Base-by-base conservation (phyloP, 768 basidiomycete species). In the Auricularia sp. region DNA sequence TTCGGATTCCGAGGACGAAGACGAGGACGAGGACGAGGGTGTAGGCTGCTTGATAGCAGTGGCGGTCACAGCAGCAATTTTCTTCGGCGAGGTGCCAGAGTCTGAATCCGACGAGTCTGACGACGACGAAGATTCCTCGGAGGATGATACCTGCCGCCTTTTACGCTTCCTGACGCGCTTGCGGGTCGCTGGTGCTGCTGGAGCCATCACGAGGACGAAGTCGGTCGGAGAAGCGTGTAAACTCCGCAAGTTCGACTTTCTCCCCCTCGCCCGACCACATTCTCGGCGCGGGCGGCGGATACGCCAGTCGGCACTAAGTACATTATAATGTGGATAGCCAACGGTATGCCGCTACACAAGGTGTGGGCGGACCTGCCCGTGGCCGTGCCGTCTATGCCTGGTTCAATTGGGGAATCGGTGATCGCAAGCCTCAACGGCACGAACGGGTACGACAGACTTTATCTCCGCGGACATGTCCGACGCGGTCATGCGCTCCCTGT, bases 321-420 rank as follows among this genome's bases (percentile, higher is more conserved):
- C 66, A 80, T 82, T 45, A 75, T 81, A 62, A 80, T 80, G 79
- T 77, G 81, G 64, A 78, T 76, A 62, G 65, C 69, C 47, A 44
- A 66, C 59, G 76, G 72, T 16, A 70, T 72, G 13, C 62, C 65
- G 35, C 63, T 74, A 33, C 54, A 59, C 54, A 62, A 64, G n/a
- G 61, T 68, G 16, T 73, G 69, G 72, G 45, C 21, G 13, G 59
- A 54, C n/a, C 63, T 71, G 2, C 3, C 7, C 21, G 21, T 51
- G 14, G 14, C 14, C 21, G 16, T 51, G 47, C 2, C 11, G 47
- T 8, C 16, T 51, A 11, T 5, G 47, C 14, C 6, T 51, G 47
- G 47, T 16, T 21, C 47, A 51, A 51, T 18, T 51, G 47, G 18
- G 21, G 16, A 51, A 18, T 6, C 47, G 14, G 16, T 51, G 14